Base-by-base conservation (phyloP, 768 basidiomycete species). In the Leucogyrophana mollusca region DNA sequence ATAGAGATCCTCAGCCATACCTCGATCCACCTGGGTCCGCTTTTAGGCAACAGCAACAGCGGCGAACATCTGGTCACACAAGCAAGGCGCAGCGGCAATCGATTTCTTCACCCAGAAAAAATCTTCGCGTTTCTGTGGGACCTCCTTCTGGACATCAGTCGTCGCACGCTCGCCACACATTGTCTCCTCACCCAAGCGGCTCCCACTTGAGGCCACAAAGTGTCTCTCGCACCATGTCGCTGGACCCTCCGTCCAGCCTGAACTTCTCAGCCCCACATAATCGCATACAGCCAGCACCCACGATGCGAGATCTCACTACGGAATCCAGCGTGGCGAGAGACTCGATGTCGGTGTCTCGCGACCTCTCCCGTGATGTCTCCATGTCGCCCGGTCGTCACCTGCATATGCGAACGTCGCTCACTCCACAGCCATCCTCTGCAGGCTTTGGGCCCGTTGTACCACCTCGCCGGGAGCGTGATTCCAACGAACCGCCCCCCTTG, bases 401-500 rank as follows among this genome's bases (percentile, higher is more conserved):
- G 35, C 79, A 82, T 24, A 70, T 87, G 72, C 82, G 85, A 53
- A 73, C 79, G 17, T 84, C 85, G 9, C 69, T 87, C 49, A 88
- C 87, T 6, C 88, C 88, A 7, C 83, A 84, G 56, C 83, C 84
- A 7, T 60, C 69, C 16, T 68, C 66, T 13, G 56, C 62, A 16
- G 56, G 51, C 2, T 76, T 76, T 40, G 76, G 76, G 41, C 76
- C 77, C 11, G 60, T 64, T 27, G 42, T 66, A 21, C 71, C 68
- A 8, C 58, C 64, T 16, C 64, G 67, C 34, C 66, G 68, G 14
- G 67, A 66, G 47, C 68, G 82, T 54, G 78, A 84, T 51, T 61
- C 66, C 25, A 84, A 85, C 17, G 86, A 88, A 52, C 88, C 88
- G 5, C 88, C 88, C 21, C 74, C 85, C 4, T 63, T 90, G 23